Conservation (phyloP, 1,139 yeast species). For the Hansenula sp. region DNA sequence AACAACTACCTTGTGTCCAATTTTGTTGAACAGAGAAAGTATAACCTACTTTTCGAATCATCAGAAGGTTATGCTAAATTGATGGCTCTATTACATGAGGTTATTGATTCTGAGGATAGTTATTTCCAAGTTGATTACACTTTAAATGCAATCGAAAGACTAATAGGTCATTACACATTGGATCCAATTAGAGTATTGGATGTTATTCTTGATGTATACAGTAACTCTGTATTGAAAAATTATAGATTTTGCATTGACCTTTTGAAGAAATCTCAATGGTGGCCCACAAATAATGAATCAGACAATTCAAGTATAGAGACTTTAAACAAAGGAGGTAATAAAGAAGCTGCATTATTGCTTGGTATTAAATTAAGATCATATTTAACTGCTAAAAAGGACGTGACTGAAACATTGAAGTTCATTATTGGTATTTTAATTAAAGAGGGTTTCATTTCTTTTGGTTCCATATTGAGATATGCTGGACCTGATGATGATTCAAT, state of each 20-base stretch:
- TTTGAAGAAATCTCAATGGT: slow-evolving; percentile 54
- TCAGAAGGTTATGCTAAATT: slow-evolving; percentile 77
- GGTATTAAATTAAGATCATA: slow-evolving; percentile 48
- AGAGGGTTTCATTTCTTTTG: slow-evolving; percentile 64
- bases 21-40: slow-evolving; percentile 56
- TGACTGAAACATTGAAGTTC: slow-evolving; percentile 43
- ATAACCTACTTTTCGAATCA: slow-evolving; percentile 72
- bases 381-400: slow-evolving; percentile 27
- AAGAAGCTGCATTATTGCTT: slow-evolving; percentile 54
- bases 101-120: slow-evolving; percentile 39
- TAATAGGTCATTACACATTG: slow-evolving; percentile 74
- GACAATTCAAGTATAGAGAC: slow-evolving; percentile 24
- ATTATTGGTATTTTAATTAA: slow-evolving; percentile 56
- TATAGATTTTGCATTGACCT: slow-evolving; percentile 44
- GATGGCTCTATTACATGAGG: slow-evolving; percentile 44
- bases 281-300: slow-evolving; percentile 48
- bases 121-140: slow-evolving; percentile 40
- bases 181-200: slow-evolving; percentile 76
- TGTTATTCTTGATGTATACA: slow-evolving; percentile 47
- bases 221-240: slow-evolving; percentile 40
- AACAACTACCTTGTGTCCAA: slow-evolving; percentile 1
- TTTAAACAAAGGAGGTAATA: slow-evolving; percentile 50
- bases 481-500: slow-evolving; percentile 35
- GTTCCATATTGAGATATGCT: slow-evolving; percentile 54
- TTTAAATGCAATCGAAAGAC: slow-evolving; percentile 46